Evolutionary conservation across 495 filamentous ascomycete species (phyloP), one percentile per base, ranked within the genome.

Genomic region (Penicillium mononematosum): DNA sequence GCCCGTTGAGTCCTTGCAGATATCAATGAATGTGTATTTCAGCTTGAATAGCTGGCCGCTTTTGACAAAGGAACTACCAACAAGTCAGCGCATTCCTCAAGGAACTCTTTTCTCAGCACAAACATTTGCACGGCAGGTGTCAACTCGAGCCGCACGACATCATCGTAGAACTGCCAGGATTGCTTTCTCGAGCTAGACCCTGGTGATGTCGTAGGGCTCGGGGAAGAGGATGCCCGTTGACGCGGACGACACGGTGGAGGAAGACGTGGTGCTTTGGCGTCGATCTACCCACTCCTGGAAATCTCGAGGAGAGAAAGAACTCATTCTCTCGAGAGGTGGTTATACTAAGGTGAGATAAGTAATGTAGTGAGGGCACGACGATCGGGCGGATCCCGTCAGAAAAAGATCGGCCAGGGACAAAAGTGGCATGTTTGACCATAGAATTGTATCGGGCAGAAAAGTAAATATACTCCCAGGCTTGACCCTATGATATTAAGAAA

Each of bases 11-110:
- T 78, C 73, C 45, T 78, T 77, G 58, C 70, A 70, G 29, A 79
- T 66, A 56, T 78, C 73, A 58, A 79, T 75, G 45, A 56, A 73
- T 1, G 62, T 69, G 52, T 79, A 78, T 44, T 70, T 70, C n/a
- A 79, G 51, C 50, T 74, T 75, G 62, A 79, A 79, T 3, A 75
- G 50, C 34, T 73, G 70, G 6, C 67, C 65, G 47, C 65, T 69
- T 36, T 72, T 70, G 17, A 77, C 63, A 42, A 79, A 79, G 2
- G 75, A 75, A 36, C 76, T 79, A 38, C 16, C 22, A 5, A 45
- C 31, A 42, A 12, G 22, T 27, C 20, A 36, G 39, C 27, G 9
- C 32, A 42, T 41, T 27, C 34, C 17, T 9, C 24, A 17, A 29
- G 1, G 20, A 24, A 20, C 20, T 3, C 31, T 12, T 8, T 12